Percentiles rank a stretch among this genome's conserved stretches.
Evolutionary conservation across 306 rosid species (phyloP).

Genomic region (Dalbergia cultrata): DNA sequence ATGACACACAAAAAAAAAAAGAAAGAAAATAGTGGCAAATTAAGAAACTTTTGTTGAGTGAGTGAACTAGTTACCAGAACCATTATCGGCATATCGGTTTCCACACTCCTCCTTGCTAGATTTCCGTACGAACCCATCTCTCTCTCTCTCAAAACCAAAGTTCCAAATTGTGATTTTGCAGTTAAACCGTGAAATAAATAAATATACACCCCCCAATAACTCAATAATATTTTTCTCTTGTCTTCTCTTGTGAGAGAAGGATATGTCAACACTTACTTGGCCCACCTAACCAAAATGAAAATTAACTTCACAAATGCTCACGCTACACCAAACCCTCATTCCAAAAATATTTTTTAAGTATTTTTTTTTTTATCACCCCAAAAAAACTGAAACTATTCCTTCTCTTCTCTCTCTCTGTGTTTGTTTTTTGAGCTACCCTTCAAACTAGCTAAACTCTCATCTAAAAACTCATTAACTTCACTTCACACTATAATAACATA

Average conservation of each 20-base stretch:
- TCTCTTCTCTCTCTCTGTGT: too few species aligned
- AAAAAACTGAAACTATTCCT: background rate
- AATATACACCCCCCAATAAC: background rate
- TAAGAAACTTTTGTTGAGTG: background rate
- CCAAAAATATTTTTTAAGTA: conserved; percentile 27
- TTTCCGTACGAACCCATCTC: conserved; percentile 54
- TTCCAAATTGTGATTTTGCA: background rate
- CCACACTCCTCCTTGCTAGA: conserved; percentile 57
- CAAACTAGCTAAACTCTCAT: background rate
- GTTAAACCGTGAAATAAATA: background rate
- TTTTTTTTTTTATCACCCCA: background rate
- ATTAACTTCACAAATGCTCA: conserved; percentile 32
- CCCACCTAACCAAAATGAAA: conserved; percentile 39
- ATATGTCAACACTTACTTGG: background rate
- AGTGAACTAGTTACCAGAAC: conserved; percentile 40
- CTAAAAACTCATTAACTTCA: background rate
- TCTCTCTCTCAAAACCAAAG: background rate
- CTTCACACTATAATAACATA: background rate
- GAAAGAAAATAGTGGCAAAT: background rate
- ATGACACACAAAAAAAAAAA: background rate
- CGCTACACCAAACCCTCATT: conserved; percentile 42
- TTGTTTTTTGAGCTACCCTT: background rate
- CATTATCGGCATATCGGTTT: conserved; percentile 57
- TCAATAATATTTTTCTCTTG: background rate
- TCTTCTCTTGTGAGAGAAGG: background rate